phyloP scores from a whole-genome alignment of 2,329 filamentous ascomycete species.

The Ophiostoma sp. region DNA sequence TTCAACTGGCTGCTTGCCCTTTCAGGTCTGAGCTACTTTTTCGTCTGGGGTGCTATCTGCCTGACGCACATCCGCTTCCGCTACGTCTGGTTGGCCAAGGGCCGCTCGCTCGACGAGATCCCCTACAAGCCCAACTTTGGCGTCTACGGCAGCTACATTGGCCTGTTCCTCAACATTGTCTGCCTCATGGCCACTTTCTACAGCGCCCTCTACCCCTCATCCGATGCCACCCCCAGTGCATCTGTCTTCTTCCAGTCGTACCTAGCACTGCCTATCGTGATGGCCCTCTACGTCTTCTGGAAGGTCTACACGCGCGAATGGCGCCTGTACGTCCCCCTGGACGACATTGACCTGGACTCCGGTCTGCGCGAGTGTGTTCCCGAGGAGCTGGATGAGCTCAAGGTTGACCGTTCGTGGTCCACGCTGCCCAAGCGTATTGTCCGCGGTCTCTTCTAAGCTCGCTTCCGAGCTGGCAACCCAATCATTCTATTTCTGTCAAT shows the following conservation, averaged over 20 bases:
- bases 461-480: not conserved
- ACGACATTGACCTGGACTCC: slow-evolving; percentile 57
- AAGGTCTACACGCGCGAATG: slow-evolving; percentile 54
- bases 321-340: slow-evolving; percentile 52
- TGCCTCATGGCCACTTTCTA: slow-evolving; percentile 69
- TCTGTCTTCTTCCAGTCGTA: slow-evolving; percentile 55
- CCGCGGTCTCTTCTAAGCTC: slow-evolving; percentile 35
- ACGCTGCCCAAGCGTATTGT: slow-evolving; percentile 36
- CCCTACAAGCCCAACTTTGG: slow-evolving; percentile 49
- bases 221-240: slow-evolving; percentile 36
- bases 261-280: slow-evolving; percentile 52
- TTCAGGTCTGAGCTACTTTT: slow-evolving; percentile 66
- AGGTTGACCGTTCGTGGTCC: slow-evolving; percentile 32
- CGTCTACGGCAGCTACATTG: slow-evolving; percentile 63
- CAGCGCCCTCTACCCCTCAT: slow-evolving; percentile 52
- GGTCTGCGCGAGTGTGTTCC: slow-evolving; percentile 53
- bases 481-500: slow-evolving; percentile 14
- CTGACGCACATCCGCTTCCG: slow-evolving; percentile 62
- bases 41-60: slow-evolving; percentile 69
- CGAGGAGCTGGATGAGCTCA: slow-evolving; percentile 37
- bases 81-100: slow-evolving; percentile 54
- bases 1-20: slow-evolving; percentile 66
- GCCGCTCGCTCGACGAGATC: slow-evolving; percentile 46
- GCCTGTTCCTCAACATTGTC: slow-evolving; percentile 59
- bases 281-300: slow-evolving; percentile 58